phyloP scores from a whole-genome alignment of 1,284 basidiomycete genomes.

The Cryptococcus hybrid region DNA sequence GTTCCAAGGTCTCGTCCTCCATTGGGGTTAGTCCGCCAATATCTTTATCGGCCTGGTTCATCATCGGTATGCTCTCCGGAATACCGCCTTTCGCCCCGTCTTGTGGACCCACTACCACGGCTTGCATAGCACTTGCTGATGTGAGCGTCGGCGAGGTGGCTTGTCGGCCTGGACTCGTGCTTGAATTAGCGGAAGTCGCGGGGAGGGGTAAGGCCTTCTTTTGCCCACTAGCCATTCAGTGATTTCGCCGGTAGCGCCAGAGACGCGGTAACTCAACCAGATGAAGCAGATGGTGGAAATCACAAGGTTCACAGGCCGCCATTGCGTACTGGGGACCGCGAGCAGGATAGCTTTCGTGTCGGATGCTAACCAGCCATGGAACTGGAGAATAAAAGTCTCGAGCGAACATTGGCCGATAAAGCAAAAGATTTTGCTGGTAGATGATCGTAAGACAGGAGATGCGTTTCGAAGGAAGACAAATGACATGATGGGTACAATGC shows the following conservation, averaged over 20 bases:
- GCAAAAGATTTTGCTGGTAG: constrained; percentile 66
- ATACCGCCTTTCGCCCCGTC: constrained; percentile 34
- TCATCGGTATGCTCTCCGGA: constrained; percentile 46
- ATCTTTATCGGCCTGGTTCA: constrained; percentile 27
- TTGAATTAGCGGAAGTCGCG: constrained; percentile 1
- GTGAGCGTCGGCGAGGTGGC: background rate
- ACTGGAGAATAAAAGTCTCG: constrained; percentile 85
- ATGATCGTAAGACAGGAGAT: constrained; percentile 65
- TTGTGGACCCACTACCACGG: constrained; percentile 26
- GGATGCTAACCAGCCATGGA: constrained; percentile 82
- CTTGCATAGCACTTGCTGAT: constrained; percentile 12
- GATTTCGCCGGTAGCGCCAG: constrained; percentile 69
- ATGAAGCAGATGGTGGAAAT: constrained; percentile 73
- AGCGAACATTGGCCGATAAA: constrained; percentile 79
- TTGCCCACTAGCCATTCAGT: constrained; percentile 66
- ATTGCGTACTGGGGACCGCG: constrained; percentile 69
- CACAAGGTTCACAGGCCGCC: constrained; percentile 71
- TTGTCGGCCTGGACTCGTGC: background rate
- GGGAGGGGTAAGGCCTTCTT: constrained; percentile 37
- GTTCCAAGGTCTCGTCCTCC: constrained; percentile 8
- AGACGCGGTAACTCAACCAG: constrained; percentile 71
- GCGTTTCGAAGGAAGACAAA: constrained; percentile 76
- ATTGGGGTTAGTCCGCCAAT: background rate
- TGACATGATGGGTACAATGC: constrained; percentile 72
- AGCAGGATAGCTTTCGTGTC: constrained; percentile 82